A percentile compares a stretch with the other conserved stretches of the same genome.
These are phyloP conservation scores for Trichoderma guizhouense DNA, from an alignment of 2,329 filamentous ascomycete genomes.

Conservation along the genomic window DNA sequence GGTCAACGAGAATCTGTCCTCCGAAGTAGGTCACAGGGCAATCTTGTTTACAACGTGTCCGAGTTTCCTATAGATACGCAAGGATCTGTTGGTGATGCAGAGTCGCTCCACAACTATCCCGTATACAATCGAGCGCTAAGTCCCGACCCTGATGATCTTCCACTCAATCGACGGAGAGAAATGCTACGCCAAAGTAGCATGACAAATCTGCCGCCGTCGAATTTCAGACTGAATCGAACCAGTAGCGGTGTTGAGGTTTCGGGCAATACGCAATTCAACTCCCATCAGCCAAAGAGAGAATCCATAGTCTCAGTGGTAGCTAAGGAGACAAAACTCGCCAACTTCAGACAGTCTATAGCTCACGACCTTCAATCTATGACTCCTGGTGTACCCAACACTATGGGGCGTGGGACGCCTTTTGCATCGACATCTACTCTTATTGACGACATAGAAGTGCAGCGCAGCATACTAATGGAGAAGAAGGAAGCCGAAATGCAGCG, in stretches of 20 bases:
- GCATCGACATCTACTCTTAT: conserved; percentile 33
- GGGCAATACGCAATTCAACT: conserved; percentile 45
- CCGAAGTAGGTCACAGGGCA: conserved; percentile 49
- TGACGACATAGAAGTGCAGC: conserved; percentile 48
- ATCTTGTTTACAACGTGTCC: conserved; percentile 29
- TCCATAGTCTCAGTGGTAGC: conserved; percentile 41
- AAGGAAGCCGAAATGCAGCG: conserved; percentile 60
- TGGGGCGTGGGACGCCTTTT: conserved; percentile 40
- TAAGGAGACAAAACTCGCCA: conserved; percentile 60
- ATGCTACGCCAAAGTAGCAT: conserved; percentile 55
- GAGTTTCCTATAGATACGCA: conserved; percentile 27
- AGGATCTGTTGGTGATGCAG: conserved; percentile 40
- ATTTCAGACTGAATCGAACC: conserved; percentile 23
- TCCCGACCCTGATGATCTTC: conserved; percentile 63
- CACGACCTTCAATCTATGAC: conserved; percentile 53
- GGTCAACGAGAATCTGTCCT: conserved; percentile 54
- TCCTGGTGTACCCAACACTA: conserved; percentile 30
- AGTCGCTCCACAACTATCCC: conserved; percentile 38
- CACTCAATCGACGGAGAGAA: conserved; percentile 64
- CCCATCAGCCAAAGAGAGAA: conserved; percentile 51
- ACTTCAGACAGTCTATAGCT: conserved; percentile 64
- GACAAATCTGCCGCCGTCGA: conserved; percentile 31
- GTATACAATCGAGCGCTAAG: conserved; percentile 30
- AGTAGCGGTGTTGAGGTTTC: conserved; percentile 28
- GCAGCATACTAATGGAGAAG: conserved; percentile 56